Evolutionary conservation across 2,329 filamentous ascomycete species (phyloP), one percentile per base, ranked within the genome.

Genomic region (Metarhizium brunneum): DNA sequence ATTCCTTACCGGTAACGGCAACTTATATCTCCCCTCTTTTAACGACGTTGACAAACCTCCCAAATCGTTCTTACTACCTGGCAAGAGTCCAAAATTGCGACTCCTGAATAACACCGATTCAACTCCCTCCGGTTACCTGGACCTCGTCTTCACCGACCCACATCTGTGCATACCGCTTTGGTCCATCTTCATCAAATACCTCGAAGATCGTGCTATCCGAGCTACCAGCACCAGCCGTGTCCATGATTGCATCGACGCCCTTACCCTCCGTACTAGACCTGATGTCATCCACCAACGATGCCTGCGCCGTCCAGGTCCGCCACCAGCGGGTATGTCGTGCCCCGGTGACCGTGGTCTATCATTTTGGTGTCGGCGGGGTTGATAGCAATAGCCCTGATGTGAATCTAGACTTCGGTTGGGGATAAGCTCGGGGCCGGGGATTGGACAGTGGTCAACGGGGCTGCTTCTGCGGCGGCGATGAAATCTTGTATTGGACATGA

Each of bases 401-500:
- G 58, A 54, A 63, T 59, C 54, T 51, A 59, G 32, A 63, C 58
- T 4, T 63, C 58, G 2, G 29, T 58, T 1, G 60, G n/a, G 7
- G 42, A 30, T 7, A 48, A 16, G n/a, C 13, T 7, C 7, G 30
- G 52, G 43, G 40, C 8, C n/a, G 42, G 11, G n/a, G 29, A 36
- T 35, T n/a, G 52, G 13, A 7, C 5, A 2, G 52, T 29, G 1
- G 43, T 42, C 13, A 53, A 40, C 10, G 38, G 51, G 2, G 42
- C 40, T 13, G 20, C 36, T 20, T 54, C 16, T 16, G 47, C 14
- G 29, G 20, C 35, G 38, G 32, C 38, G 20, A 43, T 36, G 53
- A 47, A 49, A 14, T 49, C 25, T 45, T 35, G n/a, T 40, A 43
- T 29, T 43, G 40, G 40, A 18, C 16, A 43, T 43, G 13, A 14